These are phyloP conservation scores for Erigeron canadensis DNA, from an alignment of 129 eudicot genomes.

Conservation along the genomic window DNA sequence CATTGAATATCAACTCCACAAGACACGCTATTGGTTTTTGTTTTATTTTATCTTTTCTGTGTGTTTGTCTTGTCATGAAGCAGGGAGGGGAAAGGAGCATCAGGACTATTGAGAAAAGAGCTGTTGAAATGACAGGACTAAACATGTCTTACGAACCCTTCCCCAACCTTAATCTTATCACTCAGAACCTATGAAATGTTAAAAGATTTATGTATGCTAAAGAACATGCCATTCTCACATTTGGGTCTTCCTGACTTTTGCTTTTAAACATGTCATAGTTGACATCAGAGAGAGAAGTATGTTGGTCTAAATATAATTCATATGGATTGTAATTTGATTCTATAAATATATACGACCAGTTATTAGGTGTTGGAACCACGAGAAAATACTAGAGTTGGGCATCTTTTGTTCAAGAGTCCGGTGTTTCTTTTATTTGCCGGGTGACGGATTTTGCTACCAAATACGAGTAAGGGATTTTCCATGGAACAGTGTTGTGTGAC, in stretches of 20 bases:
- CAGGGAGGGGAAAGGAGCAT: slow-evolving; percentile 21
- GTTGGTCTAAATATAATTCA: neutral
- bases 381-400: too few species aligned
- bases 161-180: neutral
- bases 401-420: too few species aligned
- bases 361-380: too few species aligned
- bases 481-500: too few species aligned
- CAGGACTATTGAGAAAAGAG: neutral
- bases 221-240: neutral
- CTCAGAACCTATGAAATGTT: slow-evolving; percentile 12
- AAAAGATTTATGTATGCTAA: slow-evolving; percentile 20
- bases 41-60: neutral
- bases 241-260: neutral
- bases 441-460: too few species aligned
- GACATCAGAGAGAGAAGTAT: neutral
- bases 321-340: too few species aligned
- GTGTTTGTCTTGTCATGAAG: slow-evolving; percentile 14
- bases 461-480: too few species aligned
- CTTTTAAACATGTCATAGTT: neutral
- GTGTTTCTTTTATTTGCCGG: too few species aligned
- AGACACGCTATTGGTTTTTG: neutral
- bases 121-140: slow-evolving; percentile 6
- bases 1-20: neutral
- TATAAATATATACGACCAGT: too few species aligned
- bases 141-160: slow-evolving; percentile 6